Evolutionary conservation across 331 rosid genomes (phyloP), one percentile per base, ranked within the genome.

Genomic region (Pyracantha coccinea): DNA sequence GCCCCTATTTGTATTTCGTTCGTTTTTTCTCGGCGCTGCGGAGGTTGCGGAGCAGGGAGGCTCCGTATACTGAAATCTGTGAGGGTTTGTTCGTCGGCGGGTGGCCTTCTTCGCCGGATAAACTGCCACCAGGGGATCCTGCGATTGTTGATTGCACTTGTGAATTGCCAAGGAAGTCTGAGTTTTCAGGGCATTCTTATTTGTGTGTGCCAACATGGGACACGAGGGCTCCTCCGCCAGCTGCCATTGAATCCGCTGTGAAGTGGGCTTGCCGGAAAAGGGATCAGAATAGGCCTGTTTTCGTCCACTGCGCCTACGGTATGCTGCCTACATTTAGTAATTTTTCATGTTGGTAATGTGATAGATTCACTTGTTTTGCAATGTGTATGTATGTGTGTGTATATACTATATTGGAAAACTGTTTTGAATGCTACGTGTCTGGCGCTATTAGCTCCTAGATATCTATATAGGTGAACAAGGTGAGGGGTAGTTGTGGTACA

Each of bases 231-330:
- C 95, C 98, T 73, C 86, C 69, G 38, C 89, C 95, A 0, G 77
- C 79, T 29, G 90, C 81, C 35, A 93, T 91, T 16, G 97, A 91
- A 74, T 69, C 82, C 1, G 95, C 96, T 53, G 91, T 91, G 25
- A 88, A 88, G 75, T 93, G 98, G 98, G 94, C 95, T 68, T 72
- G 61, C 44, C 79, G 89, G 1, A 85, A 89, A 86, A 88, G 90
- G 82, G 90, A 83, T 29, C 87, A 80, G 78, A 86, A 87, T 3
- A 86, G 72, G 58, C 95, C 95, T 4, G 83, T 94, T 69, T 91
- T 91, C 52, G 82, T 94, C 63, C 98, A 94, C 74, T 90, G 98
- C 63, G 98, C 98, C 33, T 93, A 91, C 67, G 97, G 97, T 93
- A 79, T 21, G 33, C 20, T 0, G 23, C 19, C 6, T 2, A 24